Evolutionary conservation across 495 filamentous ascomycete genomes (phyloP).

Genomic region (Neurospora sp.): DNA sequence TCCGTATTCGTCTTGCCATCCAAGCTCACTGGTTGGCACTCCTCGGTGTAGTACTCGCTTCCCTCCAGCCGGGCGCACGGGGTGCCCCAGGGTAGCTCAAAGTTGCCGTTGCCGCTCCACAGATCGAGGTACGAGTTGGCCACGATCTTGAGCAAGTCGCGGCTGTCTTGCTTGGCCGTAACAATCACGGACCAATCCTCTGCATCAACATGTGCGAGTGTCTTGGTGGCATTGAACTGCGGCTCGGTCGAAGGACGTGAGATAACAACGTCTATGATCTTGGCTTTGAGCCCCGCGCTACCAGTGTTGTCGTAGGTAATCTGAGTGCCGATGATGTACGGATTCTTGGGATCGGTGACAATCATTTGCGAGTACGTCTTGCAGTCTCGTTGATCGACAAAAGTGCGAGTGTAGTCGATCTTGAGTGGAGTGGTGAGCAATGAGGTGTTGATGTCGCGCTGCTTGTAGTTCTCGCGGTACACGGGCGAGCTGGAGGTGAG

Average conservation of each 20-base stretch:
- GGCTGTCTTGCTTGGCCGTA: slow-evolving; percentile 10
- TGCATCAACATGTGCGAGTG: slow-evolving; percentile 11
- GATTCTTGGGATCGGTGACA: slow-evolving; percentile 27
- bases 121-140: slow-evolving; percentile 21
- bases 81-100: slow-evolving; percentile 15
- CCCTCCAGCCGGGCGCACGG: slow-evolving; percentile 21
- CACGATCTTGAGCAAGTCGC: slow-evolving; percentile 10
- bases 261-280: background rate
- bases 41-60: slow-evolving; percentile 10
- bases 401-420: slow-evolving; percentile 38
- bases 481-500: background rate
- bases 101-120: slow-evolving; percentile 12
- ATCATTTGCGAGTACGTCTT: slow-evolving; percentile 41
- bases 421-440: slow-evolving; percentile 34
- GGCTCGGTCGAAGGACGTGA: background rate
- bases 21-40: background rate
- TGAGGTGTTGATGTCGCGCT: slow-evolving; percentile 22
- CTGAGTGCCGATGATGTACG: slow-evolving; percentile 41
- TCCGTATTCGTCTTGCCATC: slow-evolving; percentile 12
- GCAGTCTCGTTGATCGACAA: slow-evolving; percentile 37
- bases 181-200: slow-evolving; percentile 20
- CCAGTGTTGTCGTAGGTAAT: slow-evolving; percentile 22
- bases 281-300: background rate
- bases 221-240: slow-evolving; percentile 20
- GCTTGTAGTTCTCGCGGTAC: slow-evolving; percentile 33